Evolutionary conservation across 23 red algal genomes (phyloP), one percentile per base, ranked within the genome.

Genomic region (Gracilaria domingensis): DNA sequence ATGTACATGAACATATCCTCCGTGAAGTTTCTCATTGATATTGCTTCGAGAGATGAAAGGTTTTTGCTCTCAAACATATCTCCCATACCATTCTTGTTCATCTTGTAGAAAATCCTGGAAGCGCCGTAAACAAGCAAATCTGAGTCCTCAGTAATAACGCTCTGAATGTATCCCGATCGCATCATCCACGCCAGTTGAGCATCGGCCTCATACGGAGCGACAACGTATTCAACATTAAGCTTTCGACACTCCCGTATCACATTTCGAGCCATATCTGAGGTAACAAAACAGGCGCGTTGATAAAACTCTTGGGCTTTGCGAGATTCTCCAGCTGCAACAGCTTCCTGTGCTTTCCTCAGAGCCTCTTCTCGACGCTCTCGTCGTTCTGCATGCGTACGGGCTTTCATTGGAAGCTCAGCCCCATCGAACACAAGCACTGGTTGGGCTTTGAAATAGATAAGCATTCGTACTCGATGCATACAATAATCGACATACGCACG

Each of bases 131-230:
- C 97, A n/a, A 99, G 81, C 72, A 99, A 67, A 66, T 99, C 97
- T 20, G 94, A 96, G 67, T 99, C 97, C 67, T 99, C 97, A 7
- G 97, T 96, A 56, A 99, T 96, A 54, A 96, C 79, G 40, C 80
- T 83, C n/a, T 94, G 75, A 47, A 99, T 80, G 30, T 79, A 56
- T 16, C 88, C 90, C 25, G 84, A 59, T 48, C 67, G 65, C 38
- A 93, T 84, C 79, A 99, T 80, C 76, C 81, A 96, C 26, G 97
- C 97, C 12, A 99, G 86, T 89, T 99, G 97, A 12, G 97, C 97
- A 86, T 99, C 97, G 1, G 97, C 97, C 45, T 99, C 97, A 84
- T 99, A 99, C 21, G 97, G 97, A 48, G 97, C 97, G 13, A 99
- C 97, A 65, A 94, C 54, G 32, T 86, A 94, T 25, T 92, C 85